Percentiles rank a stretch among this genome's conserved stretches.
Evolutionary conservation across 2,329 filamentous ascomycete genomes (phyloP).

Genomic region (Trichocomaceae sp.): DNA sequence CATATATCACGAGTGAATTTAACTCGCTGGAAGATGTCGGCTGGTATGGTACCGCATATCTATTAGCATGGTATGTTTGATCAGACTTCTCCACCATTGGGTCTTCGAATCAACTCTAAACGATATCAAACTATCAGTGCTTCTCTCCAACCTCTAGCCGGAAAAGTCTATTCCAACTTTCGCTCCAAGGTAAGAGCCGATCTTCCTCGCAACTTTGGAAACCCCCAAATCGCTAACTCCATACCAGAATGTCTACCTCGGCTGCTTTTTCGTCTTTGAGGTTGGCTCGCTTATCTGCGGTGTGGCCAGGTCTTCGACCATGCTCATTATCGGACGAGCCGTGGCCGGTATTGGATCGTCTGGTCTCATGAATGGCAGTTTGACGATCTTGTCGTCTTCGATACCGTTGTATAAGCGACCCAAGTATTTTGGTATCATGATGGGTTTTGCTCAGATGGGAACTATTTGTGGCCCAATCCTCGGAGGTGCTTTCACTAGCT

Average conservation of each 20-base stretch:
- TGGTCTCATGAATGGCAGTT: slow-evolving; percentile 25
- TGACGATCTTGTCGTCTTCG: slow-evolving; percentile 10
- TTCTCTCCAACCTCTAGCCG: slow-evolving; percentile 46
- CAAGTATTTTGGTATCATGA: slow-evolving; percentile 13
- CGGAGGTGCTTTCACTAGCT: slow-evolving; percentile 41
- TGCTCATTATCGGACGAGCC: slow-evolving; percentile 32
- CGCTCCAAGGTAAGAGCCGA: slow-evolving; percentile 29
- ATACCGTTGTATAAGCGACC: slow-evolving; percentile 12
- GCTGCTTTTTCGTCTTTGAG: slow-evolving; percentile 30
- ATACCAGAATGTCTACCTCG: slow-evolving; percentile 2
- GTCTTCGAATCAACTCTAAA: slow-evolving; percentile 1
- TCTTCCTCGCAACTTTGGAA: slow-evolving; percentile 8
- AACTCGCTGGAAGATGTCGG: slow-evolving; percentile 21
- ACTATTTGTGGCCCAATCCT: slow-evolving; percentile 29
- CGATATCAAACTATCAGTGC: slow-evolving; percentile 1
- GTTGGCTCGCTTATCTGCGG: slow-evolving; percentile 30
- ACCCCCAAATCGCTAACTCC: background rate
- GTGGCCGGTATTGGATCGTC: slow-evolving; percentile 28
- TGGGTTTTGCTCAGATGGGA: slow-evolving; percentile 10
- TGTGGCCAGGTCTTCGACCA: slow-evolving; percentile 25
- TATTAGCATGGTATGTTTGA: slow-evolving; percentile 28
- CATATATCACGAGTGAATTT: slow-evolving; percentile 38
- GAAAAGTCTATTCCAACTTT: slow-evolving; percentile 29
- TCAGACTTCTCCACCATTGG: background rate
- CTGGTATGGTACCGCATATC: slow-evolving; percentile 24